A percentile compares a stretch with the other conserved stretches of the same genome.
Conservation (phyloP, 192 early-diverging fungal genomes). For the Lunasporangiospora selenospora region DNA sequence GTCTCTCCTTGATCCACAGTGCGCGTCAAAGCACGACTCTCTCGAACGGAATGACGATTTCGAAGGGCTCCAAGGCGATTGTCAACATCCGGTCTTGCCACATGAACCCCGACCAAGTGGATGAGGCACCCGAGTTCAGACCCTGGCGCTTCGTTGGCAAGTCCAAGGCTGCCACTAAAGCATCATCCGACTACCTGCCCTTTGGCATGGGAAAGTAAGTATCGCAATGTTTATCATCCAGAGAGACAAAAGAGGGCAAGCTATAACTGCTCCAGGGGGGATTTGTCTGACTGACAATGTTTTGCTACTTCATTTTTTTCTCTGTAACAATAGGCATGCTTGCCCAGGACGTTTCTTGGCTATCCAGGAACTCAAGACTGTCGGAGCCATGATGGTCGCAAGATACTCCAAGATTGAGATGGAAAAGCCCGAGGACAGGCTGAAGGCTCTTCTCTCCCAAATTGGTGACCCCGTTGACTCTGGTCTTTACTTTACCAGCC, state of each 20-base stretch:
- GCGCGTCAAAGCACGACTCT: too few species aligned
- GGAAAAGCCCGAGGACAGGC: slow-evolving; percentile 1
- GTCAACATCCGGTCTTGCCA: too few species aligned
- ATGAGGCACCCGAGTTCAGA: slow-evolving; percentile 7
- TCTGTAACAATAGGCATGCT: neutral
- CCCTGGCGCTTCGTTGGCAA: slow-evolving; percentile 31
- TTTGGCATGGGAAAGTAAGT: slow-evolving; percentile 41
- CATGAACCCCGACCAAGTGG: neutral
- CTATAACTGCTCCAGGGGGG: too few species aligned
- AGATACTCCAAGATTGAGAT: too few species aligned
- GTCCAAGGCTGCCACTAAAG: slow-evolving; percentile 5
- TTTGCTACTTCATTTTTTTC: too few species aligned
- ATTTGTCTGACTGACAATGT: too few species aligned
- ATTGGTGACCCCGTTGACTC: slow-evolving; percentile 7
- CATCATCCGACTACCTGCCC: slow-evolving; percentile 14
- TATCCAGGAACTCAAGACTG: slow-evolving; percentile 3
- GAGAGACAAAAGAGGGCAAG: too few species aligned
- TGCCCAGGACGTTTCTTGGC: slow-evolving; percentile 6
- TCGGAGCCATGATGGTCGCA: slow-evolving; percentile 2
- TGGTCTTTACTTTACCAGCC: slow-evolving; percentile 23
- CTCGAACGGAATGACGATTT: slow-evolving; percentile 11
- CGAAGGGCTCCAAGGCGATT: too few species aligned
- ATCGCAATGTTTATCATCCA: too few species aligned
- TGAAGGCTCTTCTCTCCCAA: slow-evolving; percentile 1
- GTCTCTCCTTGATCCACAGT: slow-evolving; percentile 4